phyloP scores from a whole-genome alignment of 371 early-diverging fungal species.

The Actinomucor elegans region DNA sequence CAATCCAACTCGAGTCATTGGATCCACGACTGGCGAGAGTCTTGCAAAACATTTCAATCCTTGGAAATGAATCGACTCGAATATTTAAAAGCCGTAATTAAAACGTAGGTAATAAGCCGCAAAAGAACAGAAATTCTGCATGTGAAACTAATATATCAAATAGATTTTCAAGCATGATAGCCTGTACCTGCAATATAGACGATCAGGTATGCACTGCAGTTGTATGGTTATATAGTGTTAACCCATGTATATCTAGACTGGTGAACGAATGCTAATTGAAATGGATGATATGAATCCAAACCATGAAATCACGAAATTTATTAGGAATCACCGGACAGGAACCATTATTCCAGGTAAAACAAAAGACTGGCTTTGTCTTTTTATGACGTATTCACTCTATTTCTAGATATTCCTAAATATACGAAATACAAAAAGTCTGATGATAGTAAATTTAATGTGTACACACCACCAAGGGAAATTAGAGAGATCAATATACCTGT shows the following conservation, averaged over 20 bases:
- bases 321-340: slow-evolving; percentile 6
- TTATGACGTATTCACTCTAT: background rate
- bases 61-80: slow-evolving; percentile 5
- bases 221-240: background rate
- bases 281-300: slow-evolving; percentile 5
- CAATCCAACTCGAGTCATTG: background rate
- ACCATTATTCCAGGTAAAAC: slow-evolving; percentile 5
- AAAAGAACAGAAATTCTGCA: background rate
- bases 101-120: background rate
- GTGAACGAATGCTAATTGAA: background rate
- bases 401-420: slow-evolving; percentile 1
- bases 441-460: background rate
- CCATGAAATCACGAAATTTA: slow-evolving; percentile 1
- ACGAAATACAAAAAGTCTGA: background rate
- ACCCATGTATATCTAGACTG: background rate
- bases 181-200: background rate
- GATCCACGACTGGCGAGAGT: slow-evolving; percentile 10
- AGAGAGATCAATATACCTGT: slow-evolving; percentile 9
- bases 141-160: background rate
- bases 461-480: background rate
- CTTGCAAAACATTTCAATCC: slow-evolving; percentile 9
- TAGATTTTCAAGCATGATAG: background rate
- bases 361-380: background rate
- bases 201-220: slow-evolving; percentile 10
- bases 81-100: slow-evolving; percentile 6